Evolutionary conservation across 306 rosid genomes (phyloP).

Genomic region (Ormosia semicastrata): DNA sequence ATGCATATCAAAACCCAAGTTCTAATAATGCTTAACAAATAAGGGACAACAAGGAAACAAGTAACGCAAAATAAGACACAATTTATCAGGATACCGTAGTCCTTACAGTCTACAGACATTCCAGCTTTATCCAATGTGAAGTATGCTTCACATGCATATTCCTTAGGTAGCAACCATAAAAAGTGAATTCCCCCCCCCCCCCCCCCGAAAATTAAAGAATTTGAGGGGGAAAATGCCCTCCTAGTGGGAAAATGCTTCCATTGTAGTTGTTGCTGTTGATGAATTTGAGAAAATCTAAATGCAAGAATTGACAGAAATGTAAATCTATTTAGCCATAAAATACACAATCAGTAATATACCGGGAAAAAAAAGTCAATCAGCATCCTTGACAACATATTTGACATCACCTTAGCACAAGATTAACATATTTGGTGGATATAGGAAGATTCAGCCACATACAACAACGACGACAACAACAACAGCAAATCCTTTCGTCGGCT

Average conservation of each 20-base stretch:
- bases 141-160: no score
- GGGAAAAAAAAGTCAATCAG: background rate
- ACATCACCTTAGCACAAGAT: background rate
- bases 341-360: background rate
- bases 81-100: background rate
- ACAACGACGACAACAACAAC: background rate
- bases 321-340: background rate
- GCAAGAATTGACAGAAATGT: background rate
- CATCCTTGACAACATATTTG: background rate
- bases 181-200: no score
- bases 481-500: no score
- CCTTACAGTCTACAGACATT: background rate
- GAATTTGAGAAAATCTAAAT: background rate
- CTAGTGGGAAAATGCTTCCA: background rate
- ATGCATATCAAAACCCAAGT: background rate
- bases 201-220: no score
- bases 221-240: no score
- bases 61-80: background rate
- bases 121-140: no score
- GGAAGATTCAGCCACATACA: background rate
- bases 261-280: background rate
- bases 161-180: no score
- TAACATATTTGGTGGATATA: background rate
- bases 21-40: background rate
- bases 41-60: background rate